These are phyloP conservation scores for Alternaria triticina DNA, from an alignment of 2,329 filamentous ascomycete genomes.

Conservation along the genomic window DNA sequence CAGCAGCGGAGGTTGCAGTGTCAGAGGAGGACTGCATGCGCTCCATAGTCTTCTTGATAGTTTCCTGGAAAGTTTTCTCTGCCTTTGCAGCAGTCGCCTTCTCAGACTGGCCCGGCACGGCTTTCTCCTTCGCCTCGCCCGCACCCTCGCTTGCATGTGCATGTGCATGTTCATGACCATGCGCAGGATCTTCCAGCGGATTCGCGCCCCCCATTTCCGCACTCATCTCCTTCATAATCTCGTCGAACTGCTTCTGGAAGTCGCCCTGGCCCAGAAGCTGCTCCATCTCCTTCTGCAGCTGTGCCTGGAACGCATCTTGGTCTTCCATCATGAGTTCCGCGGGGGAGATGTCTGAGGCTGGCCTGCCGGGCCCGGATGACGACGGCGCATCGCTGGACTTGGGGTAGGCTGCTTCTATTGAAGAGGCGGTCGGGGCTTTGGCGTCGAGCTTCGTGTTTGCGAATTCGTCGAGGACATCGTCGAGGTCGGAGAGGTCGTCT, in stretches of 20 bases:
- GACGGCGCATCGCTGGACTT: slow-evolving; percentile 40
- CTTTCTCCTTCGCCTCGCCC: slow-evolving; percentile 16
- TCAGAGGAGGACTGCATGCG: slow-evolving; percentile 91
- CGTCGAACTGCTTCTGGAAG: slow-evolving; percentile 80
- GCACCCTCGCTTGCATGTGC: slow-evolving; percentile 14
- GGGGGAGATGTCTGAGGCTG: slow-evolving; percentile 38
- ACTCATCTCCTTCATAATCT: slow-evolving; percentile 74
- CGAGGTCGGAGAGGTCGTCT: slow-evolving; percentile 88
- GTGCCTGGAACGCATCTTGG: slow-evolving; percentile 78
- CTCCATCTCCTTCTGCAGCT: slow-evolving; percentile 90
- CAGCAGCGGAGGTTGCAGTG: slow-evolving; percentile 78
- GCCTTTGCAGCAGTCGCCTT: slow-evolving; percentile 44
- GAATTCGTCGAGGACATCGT: slow-evolving; percentile 96
- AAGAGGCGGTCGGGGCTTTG: slow-evolving; percentile 46
- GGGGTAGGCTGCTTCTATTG: slow-evolving; percentile 41
- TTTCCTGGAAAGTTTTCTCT: slow-evolving; percentile 84
- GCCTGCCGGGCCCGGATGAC: slow-evolving; percentile 50
- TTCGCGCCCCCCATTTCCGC: slow-evolving; percentile 40
- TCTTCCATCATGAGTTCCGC: slow-evolving; percentile 38
- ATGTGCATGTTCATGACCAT: slow-evolving; percentile 33
- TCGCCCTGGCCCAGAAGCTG: slow-evolving; percentile 76
- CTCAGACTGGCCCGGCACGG: slow-evolving; percentile 4
- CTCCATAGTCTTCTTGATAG: slow-evolving; percentile 92
- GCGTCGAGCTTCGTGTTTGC: slow-evolving; percentile 66
- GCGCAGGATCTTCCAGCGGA: slow-evolving; percentile 24